Evolutionary conservation across 1,139 yeast species (phyloP).

Genomic region (Entelexis paramagnoliae): DNA sequence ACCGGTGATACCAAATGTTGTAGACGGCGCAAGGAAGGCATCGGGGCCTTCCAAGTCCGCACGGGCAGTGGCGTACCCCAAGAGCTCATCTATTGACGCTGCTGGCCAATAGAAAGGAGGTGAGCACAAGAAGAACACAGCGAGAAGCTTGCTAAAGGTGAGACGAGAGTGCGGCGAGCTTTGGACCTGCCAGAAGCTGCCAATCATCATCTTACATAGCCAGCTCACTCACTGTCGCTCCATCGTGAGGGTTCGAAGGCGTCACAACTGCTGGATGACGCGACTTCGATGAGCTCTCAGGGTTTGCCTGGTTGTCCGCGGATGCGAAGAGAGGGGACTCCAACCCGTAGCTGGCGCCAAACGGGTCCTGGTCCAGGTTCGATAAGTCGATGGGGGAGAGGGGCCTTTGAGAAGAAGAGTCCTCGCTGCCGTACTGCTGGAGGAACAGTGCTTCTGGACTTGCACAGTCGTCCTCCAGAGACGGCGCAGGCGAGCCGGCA

Average conservation of each 20-base stretch:
- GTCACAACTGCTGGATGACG: conserved; percentile 41
- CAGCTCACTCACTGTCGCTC: background rate
- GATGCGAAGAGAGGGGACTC: conserved; percentile 15
- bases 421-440: conserved; percentile 14
- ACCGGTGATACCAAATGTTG: conserved; percentile 22
- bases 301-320: conserved; percentile 14
- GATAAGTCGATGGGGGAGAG: conserved; percentile 10
- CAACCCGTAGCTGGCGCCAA: conserved; percentile 20
- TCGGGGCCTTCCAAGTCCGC: conserved; percentile 23
- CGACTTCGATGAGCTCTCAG: conserved; percentile 29
- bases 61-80: conserved; percentile 20
- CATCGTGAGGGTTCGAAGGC: conserved; percentile 19
- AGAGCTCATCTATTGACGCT: conserved; percentile 36
- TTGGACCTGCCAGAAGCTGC: conserved; percentile 14
- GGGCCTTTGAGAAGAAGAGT: conserved; percentile 10
- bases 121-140: conserved; percentile 11
- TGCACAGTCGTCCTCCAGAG: conserved; percentile 23
- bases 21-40: conserved; percentile 18
- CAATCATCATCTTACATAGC: no score
- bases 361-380: conserved; percentile 9
- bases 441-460: conserved; percentile 21
- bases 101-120: conserved; percentile 32
- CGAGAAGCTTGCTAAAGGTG: background rate
- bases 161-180: background rate
- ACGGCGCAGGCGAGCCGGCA: conserved; percentile 22